Percentiles rank a stretch among this genome's conserved stretches.
Evolutionary conservation across 257 asterid genomes (phyloP).

Genomic region (Fraxinus anomala): DNA sequence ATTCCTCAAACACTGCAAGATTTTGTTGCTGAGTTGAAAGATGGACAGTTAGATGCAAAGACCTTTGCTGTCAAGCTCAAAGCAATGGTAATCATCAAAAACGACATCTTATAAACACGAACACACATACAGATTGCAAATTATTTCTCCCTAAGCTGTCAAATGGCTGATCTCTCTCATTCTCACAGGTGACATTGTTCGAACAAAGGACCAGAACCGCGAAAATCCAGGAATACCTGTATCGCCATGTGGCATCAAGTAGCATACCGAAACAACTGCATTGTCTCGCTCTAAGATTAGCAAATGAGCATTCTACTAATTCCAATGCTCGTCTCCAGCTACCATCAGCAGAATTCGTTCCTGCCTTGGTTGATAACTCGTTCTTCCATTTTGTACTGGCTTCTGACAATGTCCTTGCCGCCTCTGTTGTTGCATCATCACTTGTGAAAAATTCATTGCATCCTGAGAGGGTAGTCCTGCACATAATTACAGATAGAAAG

Average conservation of each 20-base stretch:
- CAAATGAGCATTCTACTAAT: constrained; percentile 82
- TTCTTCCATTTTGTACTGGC: constrained; percentile 86
- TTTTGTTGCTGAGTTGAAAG: constrained; percentile 59
- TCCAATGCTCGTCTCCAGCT: constrained; percentile 92
- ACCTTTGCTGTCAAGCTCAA: constrained; percentile 76
- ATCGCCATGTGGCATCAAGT: constrained; percentile 97
- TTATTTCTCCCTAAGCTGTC: background rate
- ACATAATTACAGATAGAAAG: constrained; percentile 78
- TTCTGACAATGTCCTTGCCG: constrained; percentile 89
- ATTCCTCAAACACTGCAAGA: constrained; percentile 67
- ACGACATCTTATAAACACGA: no score
- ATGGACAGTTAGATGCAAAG: constrained; percentile 62
- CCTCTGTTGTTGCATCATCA: constrained; percentile 90
- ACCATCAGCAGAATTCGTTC: constrained; percentile 82
- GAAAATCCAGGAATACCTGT: constrained; percentile 88
- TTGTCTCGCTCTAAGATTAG: constrained; percentile 79
- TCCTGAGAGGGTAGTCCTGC: constrained; percentile 75
- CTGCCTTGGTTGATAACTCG: constrained; percentile 81
- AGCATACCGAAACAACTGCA: constrained; percentile 96
- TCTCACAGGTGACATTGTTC: constrained; percentile 64
- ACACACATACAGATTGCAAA: background rate
- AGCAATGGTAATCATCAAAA: constrained; percentile 58
- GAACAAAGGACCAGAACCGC: constrained; percentile 90
- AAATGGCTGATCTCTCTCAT: constrained; percentile 10
- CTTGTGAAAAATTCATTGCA: constrained; percentile 67